Evolutionary conservation across 2,329 filamentous ascomycete species (phyloP).

Genomic region (Trichoderma asperellum): DNA sequence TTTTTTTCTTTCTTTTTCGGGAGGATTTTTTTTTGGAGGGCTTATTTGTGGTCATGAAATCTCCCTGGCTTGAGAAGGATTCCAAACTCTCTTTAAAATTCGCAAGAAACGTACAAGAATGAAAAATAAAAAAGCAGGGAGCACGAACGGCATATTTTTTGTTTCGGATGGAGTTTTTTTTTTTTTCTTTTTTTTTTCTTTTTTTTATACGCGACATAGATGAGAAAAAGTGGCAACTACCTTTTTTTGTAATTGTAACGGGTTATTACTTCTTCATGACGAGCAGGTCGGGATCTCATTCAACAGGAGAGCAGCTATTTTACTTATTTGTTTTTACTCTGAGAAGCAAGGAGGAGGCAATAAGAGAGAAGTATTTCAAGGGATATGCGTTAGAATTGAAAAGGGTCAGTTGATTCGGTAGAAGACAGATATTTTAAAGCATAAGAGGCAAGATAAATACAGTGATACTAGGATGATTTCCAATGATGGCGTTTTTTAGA

Average conservation of each 20-base stretch:
- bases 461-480: conserved; percentile 3
- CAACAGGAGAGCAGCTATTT: not conserved
- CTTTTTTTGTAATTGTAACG: conserved; percentile 37
- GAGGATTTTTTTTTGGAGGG: conserved; percentile 1
- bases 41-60: not conserved
- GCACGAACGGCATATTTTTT: conserved; percentile 14
- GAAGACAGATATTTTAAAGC: conserved; percentile 9
- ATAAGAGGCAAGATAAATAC: conserved; percentile 10
- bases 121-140: conserved; percentile 29
- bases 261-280: conserved; percentile 30
- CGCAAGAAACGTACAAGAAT: conserved; percentile 22
- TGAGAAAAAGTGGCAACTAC: conserved; percentile 33
- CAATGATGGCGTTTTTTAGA: not conserved
- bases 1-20: not conserved
- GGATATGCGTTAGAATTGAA: not conserved
- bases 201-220: conserved; percentile 33
- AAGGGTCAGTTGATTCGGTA: not conserved
- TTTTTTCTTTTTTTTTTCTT: conserved; percentile 26
- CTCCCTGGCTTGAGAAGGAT: not conserved
- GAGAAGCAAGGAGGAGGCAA: not conserved
- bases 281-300: not conserved
- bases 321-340: not conserved
- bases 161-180: conserved; percentile 25
- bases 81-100: not conserved
- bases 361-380: not conserved